Base-by-base conservation (phyloP, 345 rosid genomes). In the Salix exigua region DNA sequence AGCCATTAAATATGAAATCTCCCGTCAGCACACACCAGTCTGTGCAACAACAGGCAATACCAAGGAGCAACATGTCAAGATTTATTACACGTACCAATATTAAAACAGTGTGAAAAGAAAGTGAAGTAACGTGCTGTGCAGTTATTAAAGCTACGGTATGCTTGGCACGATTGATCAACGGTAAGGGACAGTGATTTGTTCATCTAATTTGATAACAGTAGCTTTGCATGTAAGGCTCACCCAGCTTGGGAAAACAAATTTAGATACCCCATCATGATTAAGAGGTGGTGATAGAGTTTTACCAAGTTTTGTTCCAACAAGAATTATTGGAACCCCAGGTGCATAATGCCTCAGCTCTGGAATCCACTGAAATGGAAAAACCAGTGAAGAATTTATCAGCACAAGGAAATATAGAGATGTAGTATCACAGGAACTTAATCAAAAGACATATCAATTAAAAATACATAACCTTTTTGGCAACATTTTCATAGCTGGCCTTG, bases 401-500 rank as follows among this genome's bases (percentile, higher is more conserved):
- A 35, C 60, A 72, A 12, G 16, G 37, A 50, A 50, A 31, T 23
- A 6, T 6, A 12, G 30, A 7, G 19, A 23, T 10, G 26, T 7
- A 31, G 38, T 35, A 12, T 31, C 6, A 28, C 46, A 46, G 73
- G 63, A 68, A 68, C 38, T 68, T 17, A 42, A 44, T 66, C 19
- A 72, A 13, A 50, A 44, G 35, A 5, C 28, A 31, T 19, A 62
- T 6, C 44, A n/a, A 17, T 58, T 5, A 37, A 21, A 23, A 6
- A 65, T 48, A 28, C 38, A n/a, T 23, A 76, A 93, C 99, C 96
- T 96, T 96, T 82, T 96, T 96, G 77, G 96, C 88, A 53, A 93
- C 92, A 77, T 96, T 96, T 84, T 96, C 99, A 81, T 93, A 93
- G 85, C 99, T 96, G 76, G 99, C 99, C 87, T 93, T 95, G 92